Conservation (phyloP, 805 yeast species). For the Monosporozyma solicola region DNA sequence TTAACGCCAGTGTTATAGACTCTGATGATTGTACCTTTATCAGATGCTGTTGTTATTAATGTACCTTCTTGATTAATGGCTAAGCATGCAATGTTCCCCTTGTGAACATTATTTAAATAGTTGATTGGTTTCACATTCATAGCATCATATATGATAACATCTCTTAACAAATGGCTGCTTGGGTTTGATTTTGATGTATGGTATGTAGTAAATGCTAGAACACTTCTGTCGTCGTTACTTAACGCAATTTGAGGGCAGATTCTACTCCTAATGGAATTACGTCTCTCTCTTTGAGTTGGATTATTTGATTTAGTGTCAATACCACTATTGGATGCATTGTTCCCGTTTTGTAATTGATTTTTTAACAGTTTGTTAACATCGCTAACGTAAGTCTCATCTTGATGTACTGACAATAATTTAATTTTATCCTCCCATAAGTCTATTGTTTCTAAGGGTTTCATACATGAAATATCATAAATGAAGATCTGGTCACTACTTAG, state of each 20-base stretch:
- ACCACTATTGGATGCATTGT: conserved; percentile 2
- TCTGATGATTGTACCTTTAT: conserved; percentile 62
- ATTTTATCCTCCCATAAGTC: conserved; percentile 31
- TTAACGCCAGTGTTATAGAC: conserved; percentile 51
- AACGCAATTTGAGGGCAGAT: conserved; percentile 19
- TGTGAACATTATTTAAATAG: conserved; percentile 25
- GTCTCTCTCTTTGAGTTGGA: conserved; percentile 4
- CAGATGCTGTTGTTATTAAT: conserved; percentile 57
- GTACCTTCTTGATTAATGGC: conserved; percentile 51
- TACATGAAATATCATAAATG: conserved; percentile 84
- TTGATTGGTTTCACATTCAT: conserved; percentile 64
- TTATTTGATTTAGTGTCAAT: background rate
- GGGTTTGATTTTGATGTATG: conserved; percentile 34
- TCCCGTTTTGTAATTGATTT: background rate
- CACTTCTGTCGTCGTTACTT: conserved; percentile 26
- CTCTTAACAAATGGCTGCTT: conserved; percentile 29
- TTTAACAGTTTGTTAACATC: background rate
- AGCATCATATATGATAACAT: conserved; percentile 72
- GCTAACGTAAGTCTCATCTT: conserved; percentile 10
- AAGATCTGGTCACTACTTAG: conserved; percentile 66
- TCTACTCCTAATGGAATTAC: conserved; percentile 10
- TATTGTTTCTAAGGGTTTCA: conserved; percentile 67
- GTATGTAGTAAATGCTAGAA: conserved; percentile 25
- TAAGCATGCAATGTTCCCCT: conserved; percentile 23
- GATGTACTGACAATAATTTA: conserved; percentile 11